These are phyloP conservation scores for Omphalea diandra DNA, from an alignment of 441 rosid genomes.

Conservation along the genomic window DNA sequence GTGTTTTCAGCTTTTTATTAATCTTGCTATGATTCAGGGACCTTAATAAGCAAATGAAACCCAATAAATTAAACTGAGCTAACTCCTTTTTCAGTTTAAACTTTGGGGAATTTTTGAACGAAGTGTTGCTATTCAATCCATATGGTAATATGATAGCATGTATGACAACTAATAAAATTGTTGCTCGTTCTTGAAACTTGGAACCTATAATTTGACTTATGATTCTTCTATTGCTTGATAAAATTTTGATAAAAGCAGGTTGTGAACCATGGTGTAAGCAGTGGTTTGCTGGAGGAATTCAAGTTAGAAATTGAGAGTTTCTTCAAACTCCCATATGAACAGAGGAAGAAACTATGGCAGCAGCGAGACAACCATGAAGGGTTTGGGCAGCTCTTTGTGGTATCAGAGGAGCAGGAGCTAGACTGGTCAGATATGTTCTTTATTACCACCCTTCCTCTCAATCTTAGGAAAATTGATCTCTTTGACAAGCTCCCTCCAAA, in stretches of 20 bases:
- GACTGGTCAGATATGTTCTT: conserved; percentile 35
- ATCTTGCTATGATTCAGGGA: too few species aligned
- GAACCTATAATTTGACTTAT: too few species aligned
- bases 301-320: conserved; percentile 24
- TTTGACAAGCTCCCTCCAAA: conserved; percentile 35
- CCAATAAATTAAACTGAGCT: too few species aligned
- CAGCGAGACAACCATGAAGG: conserved; percentile 26
- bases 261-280: conserved; percentile 33
- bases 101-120: too few species aligned
- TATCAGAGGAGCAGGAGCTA: conserved; percentile 33
- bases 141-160: too few species aligned
- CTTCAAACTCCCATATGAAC: conserved; percentile 31
- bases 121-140: too few species aligned
- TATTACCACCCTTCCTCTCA: conserved; percentile 33
- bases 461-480: conserved; percentile 25
- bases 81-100: too few species aligned
- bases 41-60: too few species aligned
- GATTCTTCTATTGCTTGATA: neutral
- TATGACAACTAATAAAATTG: too few species aligned
- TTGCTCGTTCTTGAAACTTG: too few species aligned
- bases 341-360: conserved; percentile 33
- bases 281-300: conserved; percentile 19
- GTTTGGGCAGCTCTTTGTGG: conserved; percentile 35
- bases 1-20: too few species aligned
- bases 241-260: conserved; percentile 19